Evolutionary conservation across 169 alveolate species (phyloP).

Genomic region (Plasmodium ovale): DNA sequence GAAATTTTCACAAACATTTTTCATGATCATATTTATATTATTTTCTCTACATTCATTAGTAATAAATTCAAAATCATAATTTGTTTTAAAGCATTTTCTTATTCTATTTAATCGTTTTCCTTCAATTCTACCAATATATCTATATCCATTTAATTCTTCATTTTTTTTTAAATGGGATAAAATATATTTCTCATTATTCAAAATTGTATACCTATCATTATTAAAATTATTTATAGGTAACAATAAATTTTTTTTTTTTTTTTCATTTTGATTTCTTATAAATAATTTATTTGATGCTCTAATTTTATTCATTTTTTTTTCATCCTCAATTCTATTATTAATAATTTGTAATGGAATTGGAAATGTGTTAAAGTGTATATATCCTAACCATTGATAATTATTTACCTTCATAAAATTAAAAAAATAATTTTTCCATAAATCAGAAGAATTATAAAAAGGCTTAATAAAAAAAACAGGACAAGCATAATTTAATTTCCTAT

Average conservation of each 20-base stretch:
- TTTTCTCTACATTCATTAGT: slow-evolving; percentile 13
- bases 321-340: slow-evolving; percentile 30
- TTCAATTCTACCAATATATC: slow-evolving; percentile 34
- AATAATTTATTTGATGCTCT: slow-evolving; percentile 54
- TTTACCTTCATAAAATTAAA: slow-evolving; percentile 72
- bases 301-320: slow-evolving; percentile 53
- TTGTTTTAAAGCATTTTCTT: neutral
- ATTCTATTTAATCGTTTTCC: slow-evolving; percentile 40
- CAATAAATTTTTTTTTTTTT: slow-evolving; percentile 1
- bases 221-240: neutral
- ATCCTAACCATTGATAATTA: slow-evolving; percentile 56
- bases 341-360: slow-evolving; percentile 18
- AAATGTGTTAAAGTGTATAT: neutral
- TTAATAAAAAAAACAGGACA: slow-evolving; percentile 73
- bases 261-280: slow-evolving; percentile 66
- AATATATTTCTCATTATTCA: slow-evolving; percentile 28
- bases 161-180: slow-evolving; percentile 4
- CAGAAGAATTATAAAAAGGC: slow-evolving; percentile 69
- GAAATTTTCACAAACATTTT: slow-evolving; percentile 56
- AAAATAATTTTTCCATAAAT: slow-evolving; percentile 61
- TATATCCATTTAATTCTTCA: slow-evolving; percentile 21
- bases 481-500: slow-evolving; percentile 47
- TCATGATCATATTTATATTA: slow-evolving; percentile 19
- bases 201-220: slow-evolving; percentile 8
- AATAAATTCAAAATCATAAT: neutral